Conservation (phyloP, 2,329 filamentous ascomycete species). For the Rachicladosporium sp. region DNA sequence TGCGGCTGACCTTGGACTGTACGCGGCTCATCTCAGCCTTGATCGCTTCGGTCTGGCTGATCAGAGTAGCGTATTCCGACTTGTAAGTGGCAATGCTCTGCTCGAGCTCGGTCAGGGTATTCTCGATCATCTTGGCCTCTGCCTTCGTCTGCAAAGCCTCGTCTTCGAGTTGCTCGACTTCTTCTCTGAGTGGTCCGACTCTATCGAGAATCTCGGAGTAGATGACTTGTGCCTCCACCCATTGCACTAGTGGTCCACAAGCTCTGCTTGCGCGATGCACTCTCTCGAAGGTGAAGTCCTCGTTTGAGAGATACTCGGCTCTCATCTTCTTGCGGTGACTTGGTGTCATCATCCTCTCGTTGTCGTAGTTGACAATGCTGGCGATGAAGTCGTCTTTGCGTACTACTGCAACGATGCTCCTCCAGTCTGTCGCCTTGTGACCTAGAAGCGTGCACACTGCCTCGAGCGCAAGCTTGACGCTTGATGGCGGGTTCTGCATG, state of each 20-base stretch:
- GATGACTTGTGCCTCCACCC: conserved; percentile 91
- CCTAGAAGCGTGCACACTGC: conserved; percentile 93
- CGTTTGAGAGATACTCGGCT: conserved; percentile 79
- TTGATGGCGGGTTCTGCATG: conserved; percentile 83
- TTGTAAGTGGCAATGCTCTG: conserved; percentile 91
- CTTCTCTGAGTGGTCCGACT: conserved; percentile 81
- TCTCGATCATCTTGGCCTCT: conserved; percentile 80
- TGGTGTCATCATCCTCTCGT: conserved; percentile 87
- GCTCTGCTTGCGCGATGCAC: conserved; percentile 95
- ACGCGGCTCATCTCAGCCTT: conserved; percentile 94
- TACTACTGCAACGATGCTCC: conserved; percentile 75
- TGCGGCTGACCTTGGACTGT: conserved; percentile 95
- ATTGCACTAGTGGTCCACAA: conserved; percentile 91
- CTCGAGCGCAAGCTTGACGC: conserved; percentile 84
- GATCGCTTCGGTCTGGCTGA: conserved; percentile 94
- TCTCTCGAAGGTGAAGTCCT: conserved; percentile 91
- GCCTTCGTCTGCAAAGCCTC: conserved; percentile 86
- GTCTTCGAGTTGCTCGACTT: conserved; percentile 77
- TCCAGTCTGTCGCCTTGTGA: conserved; percentile 84
- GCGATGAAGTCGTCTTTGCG: conserved; percentile 93
- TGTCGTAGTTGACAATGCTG: conserved; percentile 95
- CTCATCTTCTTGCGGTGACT: conserved; percentile 75
- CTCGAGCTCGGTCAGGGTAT: conserved; percentile 73
- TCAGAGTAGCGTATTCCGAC: conserved; percentile 85
- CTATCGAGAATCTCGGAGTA: conserved; percentile 96